phyloP scores from a whole-genome alignment of 371 early-diverging fungal genomes.

The Zychaea mexicana region DNA sequence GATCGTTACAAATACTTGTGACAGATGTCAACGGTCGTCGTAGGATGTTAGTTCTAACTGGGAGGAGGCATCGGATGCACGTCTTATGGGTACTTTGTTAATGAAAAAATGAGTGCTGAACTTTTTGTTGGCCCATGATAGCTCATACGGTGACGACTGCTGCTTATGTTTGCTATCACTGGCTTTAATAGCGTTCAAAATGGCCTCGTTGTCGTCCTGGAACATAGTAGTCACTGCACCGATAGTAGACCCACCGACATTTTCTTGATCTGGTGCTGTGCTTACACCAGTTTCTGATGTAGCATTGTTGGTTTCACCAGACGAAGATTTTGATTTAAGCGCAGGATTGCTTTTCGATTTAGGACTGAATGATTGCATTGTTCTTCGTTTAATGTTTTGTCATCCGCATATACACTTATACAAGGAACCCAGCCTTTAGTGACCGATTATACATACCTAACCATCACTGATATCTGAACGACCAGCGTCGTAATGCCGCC shows the following conservation, averaged over 20 bases:
- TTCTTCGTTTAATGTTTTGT: not conserved
- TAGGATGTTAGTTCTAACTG: not conserved
- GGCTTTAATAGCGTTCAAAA: not conserved
- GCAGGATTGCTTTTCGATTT: not conserved
- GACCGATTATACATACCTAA: slow-evolving; percentile 22
- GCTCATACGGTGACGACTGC: not conserved
- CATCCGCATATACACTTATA: not conserved
- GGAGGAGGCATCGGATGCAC: not conserved
- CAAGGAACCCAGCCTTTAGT: not conserved
- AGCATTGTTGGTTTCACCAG: not conserved
- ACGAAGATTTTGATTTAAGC: not conserved
- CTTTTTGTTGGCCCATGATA: not conserved
- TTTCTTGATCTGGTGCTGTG: not conserved
- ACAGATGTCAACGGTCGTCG: not conserved
- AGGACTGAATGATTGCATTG: not conserved
- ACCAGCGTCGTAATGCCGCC: slow-evolving; percentile 17
- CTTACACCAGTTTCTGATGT: not conserved
- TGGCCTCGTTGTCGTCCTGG: slow-evolving; percentile 1
- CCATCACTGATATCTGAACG: slow-evolving; percentile 19
- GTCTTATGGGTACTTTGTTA: not conserved
- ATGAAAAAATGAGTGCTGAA: not conserved
- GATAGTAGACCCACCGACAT: not conserved
- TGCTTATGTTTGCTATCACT: not conserved
- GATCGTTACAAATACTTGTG: too few relatives aligned
- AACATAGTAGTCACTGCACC: not conserved